Conservation (phyloP, 208 protist species). For the Hexamita inflata region DNA sequence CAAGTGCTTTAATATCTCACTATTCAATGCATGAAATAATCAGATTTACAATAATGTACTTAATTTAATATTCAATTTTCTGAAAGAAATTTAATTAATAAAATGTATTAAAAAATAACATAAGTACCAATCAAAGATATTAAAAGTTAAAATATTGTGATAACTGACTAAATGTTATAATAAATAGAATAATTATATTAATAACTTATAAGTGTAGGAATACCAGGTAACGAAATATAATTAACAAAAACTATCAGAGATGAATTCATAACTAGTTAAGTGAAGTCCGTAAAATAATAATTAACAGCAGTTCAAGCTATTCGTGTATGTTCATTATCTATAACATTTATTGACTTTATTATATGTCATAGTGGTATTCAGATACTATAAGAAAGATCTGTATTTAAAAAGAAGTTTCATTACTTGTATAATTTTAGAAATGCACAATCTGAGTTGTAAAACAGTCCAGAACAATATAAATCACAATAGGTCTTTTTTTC, state of each 20-base stretch:
- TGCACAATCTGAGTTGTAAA: neutral
- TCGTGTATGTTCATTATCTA: neutral
- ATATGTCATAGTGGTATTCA: neutral
- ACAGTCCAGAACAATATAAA: neutral
- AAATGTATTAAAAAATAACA: too few relatives aligned
- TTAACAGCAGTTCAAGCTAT: neutral
- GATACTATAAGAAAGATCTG: neutral
- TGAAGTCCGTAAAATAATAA: neutral
- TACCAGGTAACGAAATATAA: too few relatives aligned
- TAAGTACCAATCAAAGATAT: too few relatives aligned
- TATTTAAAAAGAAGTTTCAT: neutral
- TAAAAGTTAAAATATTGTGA: too few relatives aligned
- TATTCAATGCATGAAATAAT: too few relatives aligned
- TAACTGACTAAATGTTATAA: too few relatives aligned
- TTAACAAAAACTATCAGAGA: neutral
- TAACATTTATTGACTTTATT: neutral
- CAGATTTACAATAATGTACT: too few relatives aligned
- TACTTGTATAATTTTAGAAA: neutral
- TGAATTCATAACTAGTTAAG: neutral
- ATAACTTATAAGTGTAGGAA: too few relatives aligned
- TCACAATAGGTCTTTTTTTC: neutral
- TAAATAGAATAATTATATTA: too few relatives aligned
- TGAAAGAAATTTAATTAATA: too few relatives aligned
- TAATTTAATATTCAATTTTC: too few relatives aligned
- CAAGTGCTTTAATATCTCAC: too few relatives aligned